phyloP scores from a whole-genome alignment of 768 basidiomycete genomes.

The Mycena haematopus region DNA sequence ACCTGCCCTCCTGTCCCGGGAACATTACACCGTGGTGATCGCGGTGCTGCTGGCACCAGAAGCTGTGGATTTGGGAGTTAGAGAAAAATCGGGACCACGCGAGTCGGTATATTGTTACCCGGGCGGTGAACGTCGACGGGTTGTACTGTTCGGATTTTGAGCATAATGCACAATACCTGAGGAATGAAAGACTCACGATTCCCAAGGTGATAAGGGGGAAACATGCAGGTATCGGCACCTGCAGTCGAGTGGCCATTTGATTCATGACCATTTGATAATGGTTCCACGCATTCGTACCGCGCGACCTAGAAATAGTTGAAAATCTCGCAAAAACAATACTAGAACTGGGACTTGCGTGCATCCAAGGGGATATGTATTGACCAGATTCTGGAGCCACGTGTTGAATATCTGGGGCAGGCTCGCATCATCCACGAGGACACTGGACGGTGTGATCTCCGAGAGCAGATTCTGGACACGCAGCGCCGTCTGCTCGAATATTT shows the following conservation, averaged over 20 bases:
- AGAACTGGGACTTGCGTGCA: conserved; percentile 3
- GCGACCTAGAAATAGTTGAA: background rate
- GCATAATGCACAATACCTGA: no score
- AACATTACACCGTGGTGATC: conserved; percentile 13
- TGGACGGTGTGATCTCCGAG: conserved; percentile 14
- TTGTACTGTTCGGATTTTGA: conserved; percentile 5
- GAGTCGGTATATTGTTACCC: background rate
- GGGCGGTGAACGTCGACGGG: conserved; percentile 11
- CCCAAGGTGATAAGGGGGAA: background rate
- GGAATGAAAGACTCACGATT: no score
- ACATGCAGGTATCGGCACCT: background rate
- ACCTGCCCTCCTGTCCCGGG: conserved; percentile 2
- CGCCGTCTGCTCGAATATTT: conserved; percentile 3
- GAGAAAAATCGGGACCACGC: no score
- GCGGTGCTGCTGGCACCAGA: conserved; percentile 6
- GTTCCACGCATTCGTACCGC: conserved; percentile 4
- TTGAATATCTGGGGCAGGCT: conserved; percentile 19
- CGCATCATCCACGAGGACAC: background rate
- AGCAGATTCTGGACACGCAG: conserved; percentile 9
- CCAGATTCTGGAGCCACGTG: conserved; percentile 7
- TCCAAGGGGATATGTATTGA: conserved; percentile 13
- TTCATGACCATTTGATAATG: conserved; percentile 10
- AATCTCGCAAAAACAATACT: no score
- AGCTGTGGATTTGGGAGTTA: background rate
- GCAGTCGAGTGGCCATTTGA: background rate